Conservation (phyloP, 225 moss, liverwort and hornwort species). For the Bryum argenteum region DNA sequence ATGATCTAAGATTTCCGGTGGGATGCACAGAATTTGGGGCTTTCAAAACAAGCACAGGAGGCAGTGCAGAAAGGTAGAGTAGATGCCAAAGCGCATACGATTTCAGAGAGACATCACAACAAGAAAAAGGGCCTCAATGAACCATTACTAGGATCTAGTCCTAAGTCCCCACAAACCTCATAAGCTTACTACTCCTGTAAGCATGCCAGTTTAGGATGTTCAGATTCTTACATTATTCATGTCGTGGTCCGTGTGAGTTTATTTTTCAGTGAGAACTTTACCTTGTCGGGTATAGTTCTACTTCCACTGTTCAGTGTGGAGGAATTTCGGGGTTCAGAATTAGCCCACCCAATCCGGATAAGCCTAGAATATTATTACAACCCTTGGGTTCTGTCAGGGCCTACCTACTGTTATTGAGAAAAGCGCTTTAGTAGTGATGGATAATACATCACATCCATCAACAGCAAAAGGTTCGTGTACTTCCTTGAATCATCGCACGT, state of each 20-base stretch:
- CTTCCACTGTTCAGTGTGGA: neutral
- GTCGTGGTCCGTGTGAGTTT: neutral
- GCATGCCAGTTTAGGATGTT: neutral
- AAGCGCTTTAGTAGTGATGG: neutral
- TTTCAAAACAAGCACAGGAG: constrained; percentile 56
- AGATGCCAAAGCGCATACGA: constrained; percentile 29
- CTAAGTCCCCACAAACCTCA: neutral
- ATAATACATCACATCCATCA: neutral
- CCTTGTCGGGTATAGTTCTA: neutral
- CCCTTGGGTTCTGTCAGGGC: neutral
- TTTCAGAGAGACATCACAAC: constrained; percentile 19
- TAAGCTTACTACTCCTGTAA: constrained; percentile 4
- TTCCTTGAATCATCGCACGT: neutral
- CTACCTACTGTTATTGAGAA: neutral
- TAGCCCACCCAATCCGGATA: neutral
- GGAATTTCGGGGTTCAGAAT: constrained; percentile 2
- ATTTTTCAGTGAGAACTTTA: too few species aligned
- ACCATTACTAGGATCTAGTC: constrained; percentile 34
- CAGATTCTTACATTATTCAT: neutral
- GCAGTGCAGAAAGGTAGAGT: constrained; percentile 49
- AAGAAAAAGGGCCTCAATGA: constrained; percentile 34
- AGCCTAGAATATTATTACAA: neutral
- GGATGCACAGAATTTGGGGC: constrained; percentile 40
- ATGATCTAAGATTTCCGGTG: constrained; percentile 6
- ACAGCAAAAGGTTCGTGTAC: neutral